Conservation (phyloP, 176 grass and related monocot genomes). For the Oryza rufipogon region DNA sequence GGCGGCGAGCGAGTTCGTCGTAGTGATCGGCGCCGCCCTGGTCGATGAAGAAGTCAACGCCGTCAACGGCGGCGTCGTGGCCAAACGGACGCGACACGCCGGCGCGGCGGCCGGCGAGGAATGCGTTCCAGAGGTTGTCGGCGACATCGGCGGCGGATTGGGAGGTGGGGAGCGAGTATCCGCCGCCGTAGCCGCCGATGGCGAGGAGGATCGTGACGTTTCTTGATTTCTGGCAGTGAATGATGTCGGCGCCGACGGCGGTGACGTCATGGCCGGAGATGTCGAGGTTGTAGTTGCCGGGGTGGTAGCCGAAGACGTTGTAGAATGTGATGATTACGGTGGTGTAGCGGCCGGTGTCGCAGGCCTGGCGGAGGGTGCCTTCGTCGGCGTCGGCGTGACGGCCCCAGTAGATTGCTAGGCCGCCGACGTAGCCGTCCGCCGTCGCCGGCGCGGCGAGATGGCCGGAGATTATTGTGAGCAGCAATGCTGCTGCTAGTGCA, state of each 20-base stretch:
- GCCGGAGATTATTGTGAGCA: no score
- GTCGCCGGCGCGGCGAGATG: not conserved
- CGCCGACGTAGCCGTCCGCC: not conserved
- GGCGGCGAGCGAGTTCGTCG: conserved; percentile 6
- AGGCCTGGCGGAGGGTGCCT: conserved; percentile 19
- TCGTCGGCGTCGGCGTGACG: conserved; percentile 3
- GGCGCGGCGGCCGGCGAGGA: no score
- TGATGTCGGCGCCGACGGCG: conserved; percentile 34
- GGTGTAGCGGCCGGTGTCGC: conserved; percentile 19
- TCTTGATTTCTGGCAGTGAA: conserved; percentile 26
- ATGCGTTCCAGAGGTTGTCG: no score
- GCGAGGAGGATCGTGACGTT: not conserved
- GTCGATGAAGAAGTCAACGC: not conserved
- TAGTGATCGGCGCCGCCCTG: not conserved
- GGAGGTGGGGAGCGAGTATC: no score
- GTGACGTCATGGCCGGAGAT: conserved; percentile 25
- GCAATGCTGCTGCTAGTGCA: no score
- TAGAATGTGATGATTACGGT: not conserved
- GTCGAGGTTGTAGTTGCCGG: not conserved
- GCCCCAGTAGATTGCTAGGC: not conserved
- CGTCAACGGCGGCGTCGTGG: not conserved
- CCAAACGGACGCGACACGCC: no score
- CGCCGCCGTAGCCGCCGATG: no score
- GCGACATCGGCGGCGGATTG: no score
- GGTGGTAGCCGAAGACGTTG: not conserved